phyloP scores from a whole-genome alignment of 2,329 filamentous ascomycete species.

The Xenoacremonium recifei region DNA sequence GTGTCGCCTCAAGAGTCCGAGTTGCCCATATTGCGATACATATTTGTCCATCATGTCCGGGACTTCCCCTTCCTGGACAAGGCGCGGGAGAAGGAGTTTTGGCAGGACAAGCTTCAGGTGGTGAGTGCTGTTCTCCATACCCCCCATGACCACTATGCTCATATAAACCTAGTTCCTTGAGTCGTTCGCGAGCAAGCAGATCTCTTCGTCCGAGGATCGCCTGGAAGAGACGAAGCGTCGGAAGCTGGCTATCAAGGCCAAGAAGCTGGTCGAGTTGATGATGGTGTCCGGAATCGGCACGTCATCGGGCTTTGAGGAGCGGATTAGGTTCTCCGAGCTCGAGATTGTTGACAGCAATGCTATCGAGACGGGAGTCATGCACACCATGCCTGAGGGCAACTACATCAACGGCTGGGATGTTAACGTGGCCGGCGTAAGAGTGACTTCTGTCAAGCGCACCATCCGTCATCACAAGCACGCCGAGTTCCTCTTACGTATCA shows the following conservation, averaged over 20 bases:
- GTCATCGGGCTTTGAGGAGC: conserved; percentile 94
- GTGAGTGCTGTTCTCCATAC: conserved; percentile 50
- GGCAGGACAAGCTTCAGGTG: conserved; percentile 96
- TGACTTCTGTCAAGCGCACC: conserved; percentile 78
- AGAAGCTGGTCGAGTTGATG: conserved; percentile 97
- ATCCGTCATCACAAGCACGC: conserved; percentile 90
- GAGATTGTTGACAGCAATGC: conserved; percentile 93
- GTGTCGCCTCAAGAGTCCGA: conserved; percentile 92
- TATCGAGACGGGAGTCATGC: conserved; percentile 84
- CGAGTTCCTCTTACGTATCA: conserved; percentile 87
- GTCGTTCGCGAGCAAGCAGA: conserved; percentile 95
- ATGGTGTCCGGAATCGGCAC: conserved; percentile 98
- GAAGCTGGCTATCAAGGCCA: conserved; percentile 88
- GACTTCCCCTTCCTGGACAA: conserved; percentile 98
- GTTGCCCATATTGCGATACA: conserved; percentile 88
- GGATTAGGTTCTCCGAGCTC: conserved; percentile 94
- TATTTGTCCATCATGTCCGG: conserved; percentile 96
- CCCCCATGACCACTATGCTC: background rate
- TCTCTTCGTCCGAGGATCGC: conserved; percentile 93
- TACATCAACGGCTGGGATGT: conserved; percentile 92
- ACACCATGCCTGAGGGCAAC: conserved; percentile 87
- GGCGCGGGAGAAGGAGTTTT: conserved; percentile 97
- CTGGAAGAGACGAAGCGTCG: conserved; percentile 93
- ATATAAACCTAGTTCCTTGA: conserved; percentile 73
- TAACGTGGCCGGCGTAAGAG: conserved; percentile 87